These are phyloP conservation scores for Candida pini DNA, from an alignment of 805 yeast species.

Conservation along the genomic window DNA sequence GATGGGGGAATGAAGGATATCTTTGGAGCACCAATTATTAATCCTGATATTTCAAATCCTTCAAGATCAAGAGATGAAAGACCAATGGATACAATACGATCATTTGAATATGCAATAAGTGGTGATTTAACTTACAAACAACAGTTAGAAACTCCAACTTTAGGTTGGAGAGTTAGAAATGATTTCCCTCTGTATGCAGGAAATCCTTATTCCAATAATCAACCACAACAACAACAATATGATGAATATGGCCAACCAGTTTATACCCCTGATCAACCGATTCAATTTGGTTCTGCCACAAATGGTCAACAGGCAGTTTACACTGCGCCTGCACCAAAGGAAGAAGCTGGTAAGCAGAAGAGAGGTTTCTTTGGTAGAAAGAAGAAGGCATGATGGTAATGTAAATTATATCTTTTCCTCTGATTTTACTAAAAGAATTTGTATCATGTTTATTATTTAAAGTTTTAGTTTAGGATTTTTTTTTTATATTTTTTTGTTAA, in stretches of 20 bases:
- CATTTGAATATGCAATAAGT: conserved; percentile 90
- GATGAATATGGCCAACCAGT: conserved; percentile 35
- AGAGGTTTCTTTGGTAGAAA: conserved; percentile 73
- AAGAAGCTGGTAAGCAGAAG: conserved; percentile 61
- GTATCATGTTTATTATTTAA: not conserved
- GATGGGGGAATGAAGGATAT: conserved; percentile 62
- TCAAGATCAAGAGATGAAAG: conserved; percentile 91
- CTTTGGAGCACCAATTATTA: conserved; percentile 74
- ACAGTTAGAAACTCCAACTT: conserved; percentile 68
- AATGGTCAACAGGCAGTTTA: conserved; percentile 28
- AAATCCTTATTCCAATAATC: conserved; percentile 29
- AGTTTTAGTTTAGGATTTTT: not conserved
- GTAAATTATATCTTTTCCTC: not conserved
- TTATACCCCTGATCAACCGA: conserved; percentile 27
- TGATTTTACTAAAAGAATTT: too few species aligned
- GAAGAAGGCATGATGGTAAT: conserved; percentile 16
- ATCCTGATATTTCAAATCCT: conserved; percentile 89
- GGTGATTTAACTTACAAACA: conserved; percentile 79
- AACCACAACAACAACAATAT: conserved; percentile 23
- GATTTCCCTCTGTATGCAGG: conserved; percentile 57
- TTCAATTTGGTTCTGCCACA: conserved; percentile 5
- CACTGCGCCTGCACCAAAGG: conserved; percentile 45
- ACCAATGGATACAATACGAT: conserved; percentile 92
- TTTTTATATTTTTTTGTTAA: not conserved
- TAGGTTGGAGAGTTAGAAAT: conserved; percentile 85